Evolutionary conservation across 345 rosid species (phyloP).

Genomic region (Kernera saxatilis): DNA sequence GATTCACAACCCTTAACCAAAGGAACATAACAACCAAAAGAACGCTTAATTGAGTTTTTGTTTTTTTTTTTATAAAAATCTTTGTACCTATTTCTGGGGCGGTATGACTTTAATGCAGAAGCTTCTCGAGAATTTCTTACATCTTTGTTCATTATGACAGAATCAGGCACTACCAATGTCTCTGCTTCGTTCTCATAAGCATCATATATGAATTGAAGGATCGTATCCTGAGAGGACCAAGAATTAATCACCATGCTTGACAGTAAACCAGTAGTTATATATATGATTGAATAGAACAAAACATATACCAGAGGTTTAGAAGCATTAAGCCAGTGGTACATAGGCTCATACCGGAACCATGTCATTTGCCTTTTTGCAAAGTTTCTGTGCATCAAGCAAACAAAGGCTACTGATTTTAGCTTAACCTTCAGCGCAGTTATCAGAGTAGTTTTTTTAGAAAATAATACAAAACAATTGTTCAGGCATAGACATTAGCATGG

Average conservation of each 20-base stretch:
- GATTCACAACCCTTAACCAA: not conserved
- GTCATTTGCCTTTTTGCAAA: conserved; percentile 95
- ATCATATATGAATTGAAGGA: conserved; percentile 52
- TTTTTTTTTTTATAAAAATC: not conserved
- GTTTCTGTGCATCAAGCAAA: conserved; percentile 46
- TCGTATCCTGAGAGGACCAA: conserved; percentile 49
- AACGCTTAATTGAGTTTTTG: not conserved
- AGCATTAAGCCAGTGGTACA: conserved; percentile 92
- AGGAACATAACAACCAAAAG: not conserved
- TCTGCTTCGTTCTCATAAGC: conserved; percentile 53
- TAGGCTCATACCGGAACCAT: conserved; percentile 80
- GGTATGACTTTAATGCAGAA: conserved; percentile 57
- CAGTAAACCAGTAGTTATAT: not conserved
- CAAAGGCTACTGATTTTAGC: conserved; percentile 8
- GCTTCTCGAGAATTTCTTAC: conserved; percentile 42
- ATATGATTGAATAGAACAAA: not conserved
- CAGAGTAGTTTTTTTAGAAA: not conserved
- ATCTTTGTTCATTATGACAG: conserved; percentile 57
- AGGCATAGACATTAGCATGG: too few species aligned
- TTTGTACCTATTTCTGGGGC: conserved; percentile 59
- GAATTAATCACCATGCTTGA: not conserved
- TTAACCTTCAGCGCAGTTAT: not conserved
- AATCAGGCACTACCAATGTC: conserved; percentile 46
- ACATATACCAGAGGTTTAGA: conserved; percentile 67
- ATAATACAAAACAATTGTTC: not conserved